Conservation (phyloP, 2,329 filamentous ascomycete species). For the Sporothrix brasiliensis region DNA sequence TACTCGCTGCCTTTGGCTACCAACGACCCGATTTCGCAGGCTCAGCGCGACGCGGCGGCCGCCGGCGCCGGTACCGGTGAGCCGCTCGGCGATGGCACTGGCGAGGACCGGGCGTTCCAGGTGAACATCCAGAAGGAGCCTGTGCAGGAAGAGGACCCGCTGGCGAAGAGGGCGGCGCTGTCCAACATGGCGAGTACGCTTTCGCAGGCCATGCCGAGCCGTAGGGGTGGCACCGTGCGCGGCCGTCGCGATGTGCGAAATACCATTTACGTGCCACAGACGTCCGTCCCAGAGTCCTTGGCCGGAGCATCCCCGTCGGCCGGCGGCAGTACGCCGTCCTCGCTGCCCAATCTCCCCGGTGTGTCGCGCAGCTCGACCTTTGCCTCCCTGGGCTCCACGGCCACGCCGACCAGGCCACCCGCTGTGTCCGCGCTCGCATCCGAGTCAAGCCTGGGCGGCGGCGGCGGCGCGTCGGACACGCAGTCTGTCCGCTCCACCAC, state of each 20-base stretch:
- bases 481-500: constrained; percentile 89
- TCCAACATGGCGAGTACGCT: constrained; percentile 76
- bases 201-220: constrained; percentile 65
- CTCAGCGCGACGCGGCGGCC: constrained; percentile 62
- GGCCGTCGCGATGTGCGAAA: constrained; percentile 90
- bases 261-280: constrained; percentile 74
- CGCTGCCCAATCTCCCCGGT: neutral
- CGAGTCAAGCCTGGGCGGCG: constrained; percentile 55
- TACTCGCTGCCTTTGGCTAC: constrained; percentile 70
- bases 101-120: constrained; percentile 66
- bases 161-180: constrained; percentile 71
- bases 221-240: constrained; percentile 75
- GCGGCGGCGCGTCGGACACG: constrained; percentile 69
- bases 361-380: constrained; percentile 42
- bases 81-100: constrained; percentile 56
- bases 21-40: constrained; percentile 70
- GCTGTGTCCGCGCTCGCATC: constrained; percentile 62
- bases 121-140: constrained; percentile 78
- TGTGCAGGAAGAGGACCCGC: constrained; percentile 75
- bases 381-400: constrained; percentile 31
- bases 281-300: constrained; percentile 43
- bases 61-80: constrained; percentile 43
- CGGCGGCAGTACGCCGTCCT: neutral
- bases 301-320: constrained; percentile 25
- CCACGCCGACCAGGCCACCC: constrained; percentile 47